These are phyloP conservation scores for Suhomyces pyralidae DNA, from an alignment of 805 yeast species.

Conservation along the genomic window DNA sequence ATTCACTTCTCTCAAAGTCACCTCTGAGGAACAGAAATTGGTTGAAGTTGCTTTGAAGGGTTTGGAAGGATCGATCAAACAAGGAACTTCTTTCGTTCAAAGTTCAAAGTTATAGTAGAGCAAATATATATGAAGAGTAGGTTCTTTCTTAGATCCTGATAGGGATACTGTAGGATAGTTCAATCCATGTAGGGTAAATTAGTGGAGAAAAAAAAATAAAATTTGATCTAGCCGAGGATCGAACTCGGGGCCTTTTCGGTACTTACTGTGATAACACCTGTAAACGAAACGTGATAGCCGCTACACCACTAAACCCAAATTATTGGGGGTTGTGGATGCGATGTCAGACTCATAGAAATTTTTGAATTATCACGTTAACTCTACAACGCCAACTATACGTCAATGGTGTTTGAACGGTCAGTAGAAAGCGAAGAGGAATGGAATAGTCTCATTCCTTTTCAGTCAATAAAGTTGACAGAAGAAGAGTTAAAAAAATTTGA, in stretches of 20 bases:
- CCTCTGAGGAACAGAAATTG: conserved; percentile 31
- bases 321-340: not conserved
- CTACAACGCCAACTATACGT: no score
- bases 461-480: no score
- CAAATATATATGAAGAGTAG: no score
- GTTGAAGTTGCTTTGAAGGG: conserved; percentile 39
- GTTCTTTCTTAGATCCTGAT: no score
- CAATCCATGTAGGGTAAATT: no score
- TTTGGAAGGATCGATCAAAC: conserved; percentile 36
- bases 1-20: conserved; percentile 26
- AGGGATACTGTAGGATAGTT: no score
- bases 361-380: no score
- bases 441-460: no score
- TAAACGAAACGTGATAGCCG: conserved; percentile 40
- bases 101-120: conserved; percentile 33
- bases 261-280: conserved; percentile 28
- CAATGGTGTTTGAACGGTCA: no score
- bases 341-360: no score
- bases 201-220: conserved; percentile 8
- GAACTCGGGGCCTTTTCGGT: conserved; percentile 41
- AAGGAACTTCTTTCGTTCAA: conserved; percentile 39
- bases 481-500: no score
- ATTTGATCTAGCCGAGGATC: conserved; percentile 31
- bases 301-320: conserved; percentile 34
- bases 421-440: no score